Conservation (phyloP, 495 filamentous ascomycete species). For the Melanomma pulvis-pyrius region DNA sequence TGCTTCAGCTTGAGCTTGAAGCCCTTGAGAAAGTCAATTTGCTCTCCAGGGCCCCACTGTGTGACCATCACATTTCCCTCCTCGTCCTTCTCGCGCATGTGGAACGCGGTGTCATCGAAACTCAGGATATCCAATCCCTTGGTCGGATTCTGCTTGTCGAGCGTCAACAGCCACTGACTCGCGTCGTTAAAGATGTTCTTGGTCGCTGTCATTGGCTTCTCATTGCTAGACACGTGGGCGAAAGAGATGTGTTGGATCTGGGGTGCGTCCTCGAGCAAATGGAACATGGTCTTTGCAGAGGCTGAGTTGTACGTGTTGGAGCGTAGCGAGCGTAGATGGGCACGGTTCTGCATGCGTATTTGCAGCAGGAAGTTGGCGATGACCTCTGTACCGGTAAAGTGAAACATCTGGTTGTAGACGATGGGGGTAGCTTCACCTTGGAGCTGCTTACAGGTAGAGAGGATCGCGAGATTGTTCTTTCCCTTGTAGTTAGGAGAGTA, state of each 20-base stretch:
- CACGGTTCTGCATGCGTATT: constrained; percentile 1
- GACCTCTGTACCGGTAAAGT: constrained; percentile 13
- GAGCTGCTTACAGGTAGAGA: constrained; percentile 9
- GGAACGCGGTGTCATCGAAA: constrained; percentile 20
- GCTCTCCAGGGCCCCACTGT: constrained; percentile 16
- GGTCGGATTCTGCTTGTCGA: background rate
- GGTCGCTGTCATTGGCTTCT: constrained; percentile 16
- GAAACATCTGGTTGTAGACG: constrained; percentile 19
- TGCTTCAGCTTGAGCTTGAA: background rate
- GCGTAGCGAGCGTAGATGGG: constrained; percentile 3
- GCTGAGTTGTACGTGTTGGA: constrained; percentile 9
- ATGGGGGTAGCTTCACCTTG: constrained; percentile 18
- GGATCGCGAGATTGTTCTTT: constrained; percentile 15
- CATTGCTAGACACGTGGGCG: constrained; percentile 17
- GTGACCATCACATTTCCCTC: constrained; percentile 10
- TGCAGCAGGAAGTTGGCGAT: constrained; percentile 19
- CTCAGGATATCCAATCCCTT: constrained; percentile 15
- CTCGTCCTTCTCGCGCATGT: constrained; percentile 6
- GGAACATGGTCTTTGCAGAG: constrained; percentile 14
- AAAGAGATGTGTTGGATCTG: constrained; percentile 7
- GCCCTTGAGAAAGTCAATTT: constrained; percentile 11
- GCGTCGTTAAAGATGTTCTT: constrained; percentile 27
- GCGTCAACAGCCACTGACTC: constrained; percentile 2
- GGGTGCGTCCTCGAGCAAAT: constrained; percentile 8
- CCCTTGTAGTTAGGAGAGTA: constrained; percentile 10